Base-by-base conservation (phyloP, 805 yeast genomes). In the Starmerella scarabaei region DNA sequence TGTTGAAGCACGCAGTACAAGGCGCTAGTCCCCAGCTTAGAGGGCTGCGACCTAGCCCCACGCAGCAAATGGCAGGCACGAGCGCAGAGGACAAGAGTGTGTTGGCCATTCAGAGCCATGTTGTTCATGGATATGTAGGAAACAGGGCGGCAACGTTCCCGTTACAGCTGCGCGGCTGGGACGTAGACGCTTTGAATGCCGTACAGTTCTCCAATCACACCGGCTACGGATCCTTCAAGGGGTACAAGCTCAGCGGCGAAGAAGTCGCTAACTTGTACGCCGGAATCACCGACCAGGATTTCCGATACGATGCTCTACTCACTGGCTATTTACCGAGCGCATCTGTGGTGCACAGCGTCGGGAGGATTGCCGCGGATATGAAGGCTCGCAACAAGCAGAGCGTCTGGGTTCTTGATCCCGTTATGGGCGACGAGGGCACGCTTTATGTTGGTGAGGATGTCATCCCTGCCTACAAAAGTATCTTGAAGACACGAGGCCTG, bases 121-220 rank as follows among this genome's bases (percentile, higher is more conserved):
- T 91, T 1, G 85, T 75, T 2, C 97, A 88, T 56, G 98, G 98
- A 2, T 80, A 83, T 53, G 98, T 91, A 2, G 98, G 98, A 1
- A 85, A 85, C 57, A 72, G 77, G 42, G 94, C 95, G 0, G 82
- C 91, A 1, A 80, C 88, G 2, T 81, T 91, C 55, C 95, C 97
- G 0, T 62, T 88, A 18, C 96, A 88, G 55, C 64, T 75, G 31
- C 66, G 73, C 33, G 93, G 91, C 0, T 88, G 96, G 95, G 88
- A 91, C 55, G 94, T 86, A 8, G 95, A 88, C 56, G 75, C 75
- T 18, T 66, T 91, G 40, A 83, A 88, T 60, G 83, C 94, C 1
- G 93, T 86, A 17, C 81, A 83, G 53, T 76, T 77, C 51, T 82
- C 94, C 1, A 85, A 88, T 52, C 96, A 88, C 61, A 88, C 96